Conservation (phyloP, 2,329 filamentous ascomycete species). For the Stemphylium lycopersici region DNA sequence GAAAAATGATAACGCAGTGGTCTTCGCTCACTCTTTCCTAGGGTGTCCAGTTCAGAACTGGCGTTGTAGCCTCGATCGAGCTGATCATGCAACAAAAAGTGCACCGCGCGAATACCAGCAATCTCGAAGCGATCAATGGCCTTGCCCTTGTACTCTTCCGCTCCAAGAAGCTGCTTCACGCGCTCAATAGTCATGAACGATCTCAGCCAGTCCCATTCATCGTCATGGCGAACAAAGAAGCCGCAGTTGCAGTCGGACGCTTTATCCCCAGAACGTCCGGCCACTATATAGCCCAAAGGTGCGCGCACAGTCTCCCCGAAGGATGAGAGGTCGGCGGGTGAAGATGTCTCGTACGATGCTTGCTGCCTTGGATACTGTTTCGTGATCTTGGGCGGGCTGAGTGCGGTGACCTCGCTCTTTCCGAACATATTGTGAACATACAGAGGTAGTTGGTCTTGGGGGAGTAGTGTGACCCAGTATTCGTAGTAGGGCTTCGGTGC, state of each 20-base stretch:
- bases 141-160: conserved; percentile 34
- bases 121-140: conserved; percentile 17
- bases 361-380: conserved; percentile 27
- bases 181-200: conserved; percentile 33
- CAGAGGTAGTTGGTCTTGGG: conserved; percentile 28
- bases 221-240: conserved; percentile 43
- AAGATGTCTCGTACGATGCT: conserved; percentile 38
- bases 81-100: conserved; percentile 54
- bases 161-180: conserved; percentile 35
- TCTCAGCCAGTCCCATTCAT: conserved; percentile 44
- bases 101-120: conserved; percentile 29
- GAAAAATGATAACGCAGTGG: background rate
- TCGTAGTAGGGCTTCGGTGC: conserved; percentile 35
- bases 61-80: conserved; percentile 47
- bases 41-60: conserved; percentile 5
- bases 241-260: conserved; percentile 47
- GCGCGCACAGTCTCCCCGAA: conserved; percentile 38
- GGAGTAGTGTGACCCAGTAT: conserved; percentile 34
- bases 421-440: conserved; percentile 26
- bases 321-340: conserved; percentile 9
- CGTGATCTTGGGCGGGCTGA: conserved; percentile 22
- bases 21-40: conserved; percentile 16
- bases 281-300: conserved; percentile 52
- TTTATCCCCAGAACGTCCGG: conserved; percentile 52
- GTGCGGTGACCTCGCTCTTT: conserved; percentile 8